Conservation (phyloP, 2,329 filamentous ascomycete species). For the Xylariaceae sp. region DNA sequence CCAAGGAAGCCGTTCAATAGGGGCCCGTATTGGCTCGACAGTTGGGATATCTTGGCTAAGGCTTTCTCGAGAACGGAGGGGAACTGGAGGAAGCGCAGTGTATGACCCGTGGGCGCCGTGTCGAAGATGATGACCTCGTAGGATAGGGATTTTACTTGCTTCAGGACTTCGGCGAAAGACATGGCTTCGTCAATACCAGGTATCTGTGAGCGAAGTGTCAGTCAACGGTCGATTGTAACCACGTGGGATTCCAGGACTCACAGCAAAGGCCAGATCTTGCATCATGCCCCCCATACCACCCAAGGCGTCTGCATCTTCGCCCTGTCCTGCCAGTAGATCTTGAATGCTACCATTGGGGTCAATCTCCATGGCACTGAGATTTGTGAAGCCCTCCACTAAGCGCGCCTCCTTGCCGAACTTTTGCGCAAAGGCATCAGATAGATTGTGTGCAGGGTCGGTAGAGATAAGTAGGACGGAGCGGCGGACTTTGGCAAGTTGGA, state of each 20-base stretch:
- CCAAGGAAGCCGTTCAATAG: slow-evolving; percentile 95
- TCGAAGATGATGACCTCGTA: slow-evolving; percentile 99
- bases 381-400: slow-evolving; percentile 88
- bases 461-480: slow-evolving; percentile 97
- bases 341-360: slow-evolving; percentile 98
- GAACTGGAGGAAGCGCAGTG: slow-evolving; percentile 97
- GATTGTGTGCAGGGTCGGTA: slow-evolving; percentile 96
- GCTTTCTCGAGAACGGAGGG: slow-evolving; percentile 98
- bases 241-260: slow-evolving; percentile 52
- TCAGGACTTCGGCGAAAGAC: slow-evolving; percentile 98
- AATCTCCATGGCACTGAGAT: slow-evolving; percentile 98
- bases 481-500: slow-evolving; percentile 93
- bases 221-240: neutral
- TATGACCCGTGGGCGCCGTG: slow-evolving; percentile 96
- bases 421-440: slow-evolving; percentile 96
- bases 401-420: slow-evolving; percentile 99
- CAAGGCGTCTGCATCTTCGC: slow-evolving; percentile 66
- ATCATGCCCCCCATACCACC: slow-evolving; percentile 93
- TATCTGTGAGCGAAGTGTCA: slow-evolving; percentile 65
- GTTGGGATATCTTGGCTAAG: slow-evolving; percentile 93
- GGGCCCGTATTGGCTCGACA: slow-evolving; percentile 92
- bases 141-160: slow-evolving; percentile 97
- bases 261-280: slow-evolving; percentile 96
- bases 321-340: slow-evolving; percentile 81
- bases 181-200: slow-evolving; percentile 99